Evolutionary conservation across 2,329 filamentous ascomycete species (phyloP), one percentile per base, ranked within the genome.

Genomic region (Monosporascus cannonballus): DNA sequence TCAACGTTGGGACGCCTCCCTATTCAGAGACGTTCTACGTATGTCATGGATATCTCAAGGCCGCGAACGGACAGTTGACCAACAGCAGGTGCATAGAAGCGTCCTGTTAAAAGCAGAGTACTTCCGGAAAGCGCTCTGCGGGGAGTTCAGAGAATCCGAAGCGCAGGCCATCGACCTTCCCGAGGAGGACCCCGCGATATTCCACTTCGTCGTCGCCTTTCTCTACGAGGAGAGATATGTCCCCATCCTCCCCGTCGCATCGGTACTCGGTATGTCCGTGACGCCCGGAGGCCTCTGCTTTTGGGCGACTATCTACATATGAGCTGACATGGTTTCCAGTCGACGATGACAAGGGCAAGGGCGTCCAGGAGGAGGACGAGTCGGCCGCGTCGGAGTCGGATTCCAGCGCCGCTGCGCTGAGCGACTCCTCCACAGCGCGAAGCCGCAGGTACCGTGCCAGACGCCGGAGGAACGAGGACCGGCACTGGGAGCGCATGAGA

Each of bases 121-220:
- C 67, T 80, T 80, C 59, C 69, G 68, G 49, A 77, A 70, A 55
- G 76, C 76, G 15, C 67, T 80, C 6, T 73, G 73, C 54, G 76
- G 76, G 37, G 65, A 67, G 25, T 80, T 78, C 57, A 69, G 60
- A 49, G 77, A 80, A 59, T 71, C 74, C 2, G 67, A 66, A 20
- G 68, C 72, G 17, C 74, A 78, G 55, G 69, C 70, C 15, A 71
- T 80, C 49, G 69, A 76, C 58, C 64, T 80, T 1, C 76, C 75
- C 0, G 76, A 79, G 53, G 77, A 80, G 54, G 71, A 78, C 56
- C 75, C 77, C 3, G 71, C 72, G 51, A 71, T 77, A 47, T 80
- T 80, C 55, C 74, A 77, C 53, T 77, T 78, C 55, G 62, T 80
- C 42, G 65, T 80, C 37, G 74, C 75, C n/a, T 79, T 72, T 49